Base-by-base conservation (phyloP, 2,329 filamentous ascomycete genomes). In the Monosporascus sp. region DNA sequence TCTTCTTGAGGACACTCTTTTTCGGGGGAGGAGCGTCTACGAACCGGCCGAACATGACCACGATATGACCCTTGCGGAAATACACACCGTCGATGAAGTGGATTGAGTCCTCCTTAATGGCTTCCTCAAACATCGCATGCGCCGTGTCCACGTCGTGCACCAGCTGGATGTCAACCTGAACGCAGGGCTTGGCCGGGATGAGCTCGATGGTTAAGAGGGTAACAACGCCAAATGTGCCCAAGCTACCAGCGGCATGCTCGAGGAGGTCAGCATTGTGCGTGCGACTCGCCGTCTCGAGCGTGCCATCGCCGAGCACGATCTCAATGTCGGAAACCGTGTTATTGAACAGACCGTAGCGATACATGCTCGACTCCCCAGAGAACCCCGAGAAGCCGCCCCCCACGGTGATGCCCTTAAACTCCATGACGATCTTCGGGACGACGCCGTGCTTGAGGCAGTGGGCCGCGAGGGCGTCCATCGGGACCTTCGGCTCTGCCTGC, bases 51-150 rank as follows among this genome's bases (percentile, higher is more conserved):
- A 74, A 72, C 66, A 81, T 78, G 53, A 83, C 68, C 4, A 78
- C 73, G 5, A 79, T 78, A 17, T 67, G 68, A 41, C 69, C 65
- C 47, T 68, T 66, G 3, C 74, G 70, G 61, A 75, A 83, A 50
- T 81, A 67, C 43, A 83, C 82, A 6, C 78, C 81, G 52, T 84
- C 82, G 31, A 85, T 72, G 43, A 81, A 85, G 53, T 83, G 79
- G 27, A 69, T 64, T 9, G 52, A 52, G 31, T 64, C 60, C 38
- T 60, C 54, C 27, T 60, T 58, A 37, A 51, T 55, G 37, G 62
- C 61, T 27, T 60, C 68, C n/a, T 71, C 64, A 51, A 74, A 66
- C 25, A 80, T 66, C 35, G 70, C 65, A 38, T 63, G 63, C 3
- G 68, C 57, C 50, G 59, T 47, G 63, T 60, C 54, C 62, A 60